Percentiles rank a stretch among this genome's conserved stretches.
Evolutionary conservation across 169 alveolate species (phyloP).

Genomic region (Cyclospora cayetanensis): DNA sequence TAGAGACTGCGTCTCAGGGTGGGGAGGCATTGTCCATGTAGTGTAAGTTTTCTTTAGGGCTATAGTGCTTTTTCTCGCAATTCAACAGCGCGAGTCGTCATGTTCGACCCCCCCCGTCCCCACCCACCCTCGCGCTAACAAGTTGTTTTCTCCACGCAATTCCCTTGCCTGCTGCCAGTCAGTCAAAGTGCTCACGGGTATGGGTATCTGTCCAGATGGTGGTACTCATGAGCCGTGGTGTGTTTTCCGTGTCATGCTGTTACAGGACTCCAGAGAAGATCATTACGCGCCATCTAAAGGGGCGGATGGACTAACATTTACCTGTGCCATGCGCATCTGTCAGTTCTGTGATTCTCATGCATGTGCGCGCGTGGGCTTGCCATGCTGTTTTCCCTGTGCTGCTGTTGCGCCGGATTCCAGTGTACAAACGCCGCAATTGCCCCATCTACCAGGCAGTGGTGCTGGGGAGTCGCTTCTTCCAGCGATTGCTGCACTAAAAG

Average conservation of each 20-base stretch:
- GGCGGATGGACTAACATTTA: constrained; percentile 92
- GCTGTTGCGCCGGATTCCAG: too few relatives aligned
- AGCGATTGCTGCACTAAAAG: too few relatives aligned
- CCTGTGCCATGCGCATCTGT: too few relatives aligned
- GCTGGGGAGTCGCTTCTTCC: too few relatives aligned
- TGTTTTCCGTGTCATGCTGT: not conserved
- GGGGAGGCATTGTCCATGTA: constrained; percentile 96
- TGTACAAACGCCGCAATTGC: too few relatives aligned
- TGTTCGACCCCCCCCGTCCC: not conserved
- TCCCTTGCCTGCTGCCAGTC: not conserved
- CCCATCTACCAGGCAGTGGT: too few relatives aligned
- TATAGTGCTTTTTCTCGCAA: not conserved
- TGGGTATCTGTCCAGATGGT: too few relatives aligned
- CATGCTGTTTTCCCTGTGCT: too few relatives aligned
- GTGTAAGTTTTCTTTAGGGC: constrained; percentile 72
- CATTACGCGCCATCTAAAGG: constrained; percentile 84
- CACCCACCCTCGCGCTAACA: not conserved
- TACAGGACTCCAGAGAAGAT: constrained; percentile 86
- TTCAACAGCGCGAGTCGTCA: not conserved
- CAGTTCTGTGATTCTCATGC: too few relatives aligned
- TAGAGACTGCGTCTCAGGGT: constrained; percentile 96
- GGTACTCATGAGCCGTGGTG: not conserved
- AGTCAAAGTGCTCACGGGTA: not conserved
- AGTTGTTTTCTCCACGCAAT: not conserved
- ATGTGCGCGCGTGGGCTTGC: too few relatives aligned